Percentiles rank a stretch among this genome's conserved stretches.
These are phyloP conservation scores for Dipodascopsis tothii DNA, from an alignment of 805 yeast genomes.

Conservation along the genomic window DNA sequence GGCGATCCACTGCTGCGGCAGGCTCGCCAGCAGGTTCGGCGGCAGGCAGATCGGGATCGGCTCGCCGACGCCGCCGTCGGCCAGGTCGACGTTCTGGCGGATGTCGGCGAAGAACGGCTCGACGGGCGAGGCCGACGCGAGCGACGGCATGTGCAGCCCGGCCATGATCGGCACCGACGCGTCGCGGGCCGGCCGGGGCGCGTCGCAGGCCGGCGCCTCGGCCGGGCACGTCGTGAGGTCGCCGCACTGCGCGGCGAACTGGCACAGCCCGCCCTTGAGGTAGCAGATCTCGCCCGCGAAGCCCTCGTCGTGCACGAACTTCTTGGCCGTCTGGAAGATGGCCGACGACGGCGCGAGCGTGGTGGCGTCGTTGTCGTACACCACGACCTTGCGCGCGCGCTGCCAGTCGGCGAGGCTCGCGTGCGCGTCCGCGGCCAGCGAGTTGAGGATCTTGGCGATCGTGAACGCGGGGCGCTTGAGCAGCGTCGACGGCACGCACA, in stretches of 20 bases:
- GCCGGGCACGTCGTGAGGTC: too few species aligned
- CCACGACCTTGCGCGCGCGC: constrained; percentile 31
- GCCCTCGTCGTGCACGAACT: constrained; percentile 14
- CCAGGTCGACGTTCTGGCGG: constrained; percentile 26
- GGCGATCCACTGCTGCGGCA: too few species aligned
- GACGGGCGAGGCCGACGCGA: constrained; percentile 20
- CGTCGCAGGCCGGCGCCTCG: too few species aligned
- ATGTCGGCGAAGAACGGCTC: constrained; percentile 28
- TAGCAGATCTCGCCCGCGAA: constrained; percentile 22
- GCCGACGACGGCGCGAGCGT: constrained; percentile 6
- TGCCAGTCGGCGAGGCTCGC: constrained; percentile 24
- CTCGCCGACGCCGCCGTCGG: constrained; percentile 28
- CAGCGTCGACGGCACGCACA: constrained; percentile 85
- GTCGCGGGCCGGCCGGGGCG: too few species aligned
- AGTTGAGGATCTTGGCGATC: constrained; percentile 36
- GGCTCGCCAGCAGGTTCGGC: constrained; percentile 2
- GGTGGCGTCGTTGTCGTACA: constrained; percentile 44
- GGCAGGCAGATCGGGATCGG: constrained; percentile 25
- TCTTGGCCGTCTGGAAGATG: constrained; percentile 17
- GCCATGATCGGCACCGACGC: constrained; percentile 28
- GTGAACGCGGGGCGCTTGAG: constrained; percentile 68
- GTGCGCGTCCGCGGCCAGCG: constrained; percentile 32
- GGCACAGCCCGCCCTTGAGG: constrained; percentile 27
- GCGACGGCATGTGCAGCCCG: constrained; percentile 26
- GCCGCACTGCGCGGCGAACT: constrained; percentile 1